phyloP scores from a whole-genome alignment of 495 filamentous ascomycete species.

The Hamigera avellanea region DNA sequence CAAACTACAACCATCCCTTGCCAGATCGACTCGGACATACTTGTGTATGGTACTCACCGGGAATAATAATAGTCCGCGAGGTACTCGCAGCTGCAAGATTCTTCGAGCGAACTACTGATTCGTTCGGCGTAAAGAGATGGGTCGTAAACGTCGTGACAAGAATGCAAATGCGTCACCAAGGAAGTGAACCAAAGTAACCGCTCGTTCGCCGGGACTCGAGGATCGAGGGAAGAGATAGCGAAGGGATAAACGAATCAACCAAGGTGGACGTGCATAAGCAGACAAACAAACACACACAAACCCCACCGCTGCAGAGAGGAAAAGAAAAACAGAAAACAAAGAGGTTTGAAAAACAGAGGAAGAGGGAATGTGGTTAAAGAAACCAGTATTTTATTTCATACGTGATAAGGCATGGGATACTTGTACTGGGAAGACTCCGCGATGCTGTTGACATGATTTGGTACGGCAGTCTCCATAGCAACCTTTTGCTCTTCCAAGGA shows the following conservation, averaged over 20 bases:
- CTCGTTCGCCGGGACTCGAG: constrained; percentile 8
- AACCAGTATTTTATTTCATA: no score
- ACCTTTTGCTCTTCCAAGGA: constrained; percentile 8
- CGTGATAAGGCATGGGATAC: no score
- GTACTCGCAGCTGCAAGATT: neutral
- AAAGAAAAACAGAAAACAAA: constrained; percentile 1
- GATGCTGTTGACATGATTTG: constrained; percentile 23
- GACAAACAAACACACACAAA: neutral
- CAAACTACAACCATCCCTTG: neutral
- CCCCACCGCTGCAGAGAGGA: neutral
- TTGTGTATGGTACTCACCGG: neutral
- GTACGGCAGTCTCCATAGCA: constrained; percentile 28
- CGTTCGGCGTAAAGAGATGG: neutral
- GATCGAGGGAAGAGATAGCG: constrained; percentile 12
- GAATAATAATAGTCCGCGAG: neutral
- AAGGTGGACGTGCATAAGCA: neutral
- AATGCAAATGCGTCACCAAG: constrained; percentile 17
- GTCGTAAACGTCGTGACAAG: constrained; percentile 25
- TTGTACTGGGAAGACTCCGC: constrained; percentile 4
- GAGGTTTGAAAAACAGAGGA: neutral
- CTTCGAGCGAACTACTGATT: neutral
- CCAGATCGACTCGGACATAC: neutral
- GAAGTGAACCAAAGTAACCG: constrained; percentile 8
- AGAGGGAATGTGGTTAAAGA: neutral
- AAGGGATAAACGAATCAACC: constrained; percentile 10